Evolutionary conservation across 1,284 basidiomycete species (phyloP).

Genomic region (Marasmius tenuissimus): DNA sequence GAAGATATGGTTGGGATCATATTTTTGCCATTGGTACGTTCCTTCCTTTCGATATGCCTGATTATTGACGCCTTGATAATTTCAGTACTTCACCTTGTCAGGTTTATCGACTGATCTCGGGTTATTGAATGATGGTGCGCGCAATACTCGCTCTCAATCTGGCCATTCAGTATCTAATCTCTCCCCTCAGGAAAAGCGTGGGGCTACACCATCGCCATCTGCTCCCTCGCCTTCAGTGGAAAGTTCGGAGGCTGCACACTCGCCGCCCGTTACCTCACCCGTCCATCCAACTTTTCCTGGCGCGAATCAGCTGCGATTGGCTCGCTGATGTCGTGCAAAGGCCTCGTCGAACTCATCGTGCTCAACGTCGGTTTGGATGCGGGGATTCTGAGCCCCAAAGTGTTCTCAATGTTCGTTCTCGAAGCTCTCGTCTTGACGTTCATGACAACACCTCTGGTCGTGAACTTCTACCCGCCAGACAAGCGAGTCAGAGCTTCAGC

Average conservation of each 20-base stretch:
- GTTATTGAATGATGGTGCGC: constrained; percentile 67
- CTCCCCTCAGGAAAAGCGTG: constrained; percentile 67
- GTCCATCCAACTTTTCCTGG: constrained; percentile 68
- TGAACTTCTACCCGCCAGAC: constrained; percentile 69
- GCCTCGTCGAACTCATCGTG: constrained; percentile 90
- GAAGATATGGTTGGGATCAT: constrained; percentile 83
- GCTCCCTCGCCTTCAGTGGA: constrained; percentile 77
- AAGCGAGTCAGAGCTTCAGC: constrained; percentile 48
- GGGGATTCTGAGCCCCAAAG: constrained; percentile 72
- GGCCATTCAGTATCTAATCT: constrained; percentile 32
- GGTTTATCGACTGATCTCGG: constrained; percentile 91
- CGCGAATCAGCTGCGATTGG: constrained; percentile 88
- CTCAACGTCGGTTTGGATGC: constrained; percentile 91
- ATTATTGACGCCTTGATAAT: constrained; percentile 27
- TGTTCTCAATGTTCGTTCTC: constrained; percentile 91
- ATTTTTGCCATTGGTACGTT: constrained; percentile 80
- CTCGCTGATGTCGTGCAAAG: constrained; percentile 94
- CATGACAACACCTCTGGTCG: constrained; percentile 85
- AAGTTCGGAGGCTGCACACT: constrained; percentile 80
- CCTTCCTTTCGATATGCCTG: neutral
- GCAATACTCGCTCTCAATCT: neutral
- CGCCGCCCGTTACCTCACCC: constrained; percentile 49
- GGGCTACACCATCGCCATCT: constrained; percentile 87
- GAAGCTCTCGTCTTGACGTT: constrained; percentile 87
- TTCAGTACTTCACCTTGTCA: constrained; percentile 89